Conservation (phyloP, 352 stramenopile species). For the Phytophthora sansomeana region DNA sequence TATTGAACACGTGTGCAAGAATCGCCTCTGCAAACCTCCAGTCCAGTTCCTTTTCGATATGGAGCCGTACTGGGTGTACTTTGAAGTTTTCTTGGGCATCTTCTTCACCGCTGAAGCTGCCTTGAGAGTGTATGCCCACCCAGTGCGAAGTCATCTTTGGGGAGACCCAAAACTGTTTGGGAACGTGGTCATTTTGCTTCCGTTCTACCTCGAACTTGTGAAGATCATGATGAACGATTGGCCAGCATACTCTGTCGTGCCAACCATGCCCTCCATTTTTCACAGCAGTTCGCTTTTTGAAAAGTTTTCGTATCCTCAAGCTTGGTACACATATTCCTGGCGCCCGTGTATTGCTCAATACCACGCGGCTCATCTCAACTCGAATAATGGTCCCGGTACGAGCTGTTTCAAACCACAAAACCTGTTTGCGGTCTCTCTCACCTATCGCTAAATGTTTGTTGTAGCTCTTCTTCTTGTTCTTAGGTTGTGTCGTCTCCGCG, state of each 20-base stretch:
- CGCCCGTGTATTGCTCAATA: constrained; percentile 45
- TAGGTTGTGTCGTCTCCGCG: constrained; percentile 46
- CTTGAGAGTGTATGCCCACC: constrained; percentile 41
- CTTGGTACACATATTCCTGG: constrained; percentile 52
- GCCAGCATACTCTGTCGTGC: constrained; percentile 48
- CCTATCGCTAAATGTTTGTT: neutral
- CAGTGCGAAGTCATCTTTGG: constrained; percentile 34
- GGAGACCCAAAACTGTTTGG: constrained; percentile 32
- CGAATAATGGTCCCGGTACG: constrained; percentile 52
- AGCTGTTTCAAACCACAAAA: neutral
- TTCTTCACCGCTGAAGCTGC: constrained; percentile 53
- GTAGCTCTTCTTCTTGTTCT: constrained; percentile 65
- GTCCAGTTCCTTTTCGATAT: constrained; percentile 55
- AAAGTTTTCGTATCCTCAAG: constrained; percentile 59
- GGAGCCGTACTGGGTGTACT: constrained; percentile 58
- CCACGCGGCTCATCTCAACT: constrained; percentile 39
- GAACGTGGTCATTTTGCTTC: constrained; percentile 42
- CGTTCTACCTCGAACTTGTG: constrained; percentile 43
- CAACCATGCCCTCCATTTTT: constrained; percentile 55
- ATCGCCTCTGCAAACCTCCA: constrained; percentile 51
- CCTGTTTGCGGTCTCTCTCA: neutral
- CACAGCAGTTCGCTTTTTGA: constrained; percentile 47
- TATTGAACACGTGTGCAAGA: constrained; percentile 43
- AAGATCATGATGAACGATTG: constrained; percentile 31
- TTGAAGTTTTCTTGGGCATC: constrained; percentile 52